Conservation (phyloP, 306 rosid species). For the Clitoria ternatea region DNA sequence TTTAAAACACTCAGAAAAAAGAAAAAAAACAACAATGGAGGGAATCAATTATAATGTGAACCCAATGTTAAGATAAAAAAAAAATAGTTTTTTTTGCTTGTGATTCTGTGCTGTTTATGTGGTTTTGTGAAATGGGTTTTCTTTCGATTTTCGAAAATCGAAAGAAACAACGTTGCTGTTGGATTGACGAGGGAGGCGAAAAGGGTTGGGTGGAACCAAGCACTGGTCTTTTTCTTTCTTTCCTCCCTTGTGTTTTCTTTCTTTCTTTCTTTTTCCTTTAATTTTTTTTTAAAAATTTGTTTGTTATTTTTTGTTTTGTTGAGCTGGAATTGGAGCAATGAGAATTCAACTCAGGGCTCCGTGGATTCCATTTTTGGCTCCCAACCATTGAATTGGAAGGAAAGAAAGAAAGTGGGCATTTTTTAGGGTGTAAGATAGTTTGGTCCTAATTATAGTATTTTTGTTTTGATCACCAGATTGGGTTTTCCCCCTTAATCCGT, state of each 20-base stretch:
- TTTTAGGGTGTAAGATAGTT: constrained; percentile 28
- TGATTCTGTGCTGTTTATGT: constrained; percentile 20
- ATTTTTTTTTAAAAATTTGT: not conserved
- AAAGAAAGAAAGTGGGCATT: constrained; percentile 25
- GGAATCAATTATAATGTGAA: constrained; percentile 24
- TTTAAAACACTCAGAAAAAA: too few species aligned
- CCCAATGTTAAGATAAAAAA: not conserved
- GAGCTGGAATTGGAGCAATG: constrained; percentile 40
- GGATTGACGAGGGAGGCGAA: constrained; percentile 55
- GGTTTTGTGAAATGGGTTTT: constrained; percentile 27
- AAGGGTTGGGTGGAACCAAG: constrained; percentile 37
- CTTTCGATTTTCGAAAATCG: constrained; percentile 45
- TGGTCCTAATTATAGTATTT: constrained; percentile 26
- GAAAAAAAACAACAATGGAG: not conserved
- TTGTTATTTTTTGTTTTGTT: constrained; percentile 21
- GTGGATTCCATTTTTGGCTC: constrained; percentile 60
- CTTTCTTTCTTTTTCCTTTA: not conserved
- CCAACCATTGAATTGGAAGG: constrained; percentile 67
- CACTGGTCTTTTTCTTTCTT: not conserved
- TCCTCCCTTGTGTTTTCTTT: constrained; percentile 22
- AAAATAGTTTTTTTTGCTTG: constrained; percentile 14
- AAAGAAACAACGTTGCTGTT: constrained; percentile 21
- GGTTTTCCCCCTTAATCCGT: not conserved
- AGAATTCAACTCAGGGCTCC: constrained; percentile 39
- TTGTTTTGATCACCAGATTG: not conserved